phyloP scores from a whole-genome alignment of 352 stramenopile species.

The Thalassiosira hispida region DNA sequence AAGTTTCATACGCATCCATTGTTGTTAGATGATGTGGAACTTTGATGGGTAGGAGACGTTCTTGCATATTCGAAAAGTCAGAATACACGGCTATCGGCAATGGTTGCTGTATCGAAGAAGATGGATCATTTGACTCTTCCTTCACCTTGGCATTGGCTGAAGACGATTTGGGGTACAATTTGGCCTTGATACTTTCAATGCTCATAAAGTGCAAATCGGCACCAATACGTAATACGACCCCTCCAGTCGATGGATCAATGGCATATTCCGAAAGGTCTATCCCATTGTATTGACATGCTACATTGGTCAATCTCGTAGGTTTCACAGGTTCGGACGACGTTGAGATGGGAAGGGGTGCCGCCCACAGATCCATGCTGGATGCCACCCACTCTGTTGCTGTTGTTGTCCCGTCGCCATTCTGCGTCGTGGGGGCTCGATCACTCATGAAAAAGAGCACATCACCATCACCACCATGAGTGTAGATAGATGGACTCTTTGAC shows the following conservation, averaged over 20 bases:
- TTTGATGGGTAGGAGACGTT: constrained; percentile 61
- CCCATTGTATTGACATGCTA: constrained; percentile 71
- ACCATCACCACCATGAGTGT: constrained; percentile 16
- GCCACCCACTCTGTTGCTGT: constrained; percentile 35
- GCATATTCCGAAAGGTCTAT: constrained; percentile 67
- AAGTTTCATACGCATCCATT: constrained; percentile 61
- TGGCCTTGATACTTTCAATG: constrained; percentile 28
- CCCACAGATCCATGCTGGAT: constrained; percentile 76
- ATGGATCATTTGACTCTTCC: background rate
- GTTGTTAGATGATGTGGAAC: constrained; percentile 40
- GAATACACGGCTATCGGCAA: constrained; percentile 69
- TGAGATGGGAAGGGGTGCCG: constrained; percentile 37
- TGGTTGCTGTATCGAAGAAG: constrained; percentile 11
- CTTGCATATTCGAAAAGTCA: constrained; percentile 74
- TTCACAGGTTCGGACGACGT: background rate
- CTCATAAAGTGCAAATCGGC: constrained; percentile 71
- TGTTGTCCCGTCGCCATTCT: constrained; percentile 1
- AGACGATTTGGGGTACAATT: constrained; percentile 11
- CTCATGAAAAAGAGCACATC: constrained; percentile 76
- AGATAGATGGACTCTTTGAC: constrained; percentile 65
- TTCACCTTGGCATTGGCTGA: background rate
- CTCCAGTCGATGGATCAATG: constrained; percentile 55
- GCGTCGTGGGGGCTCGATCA: constrained; percentile 37
- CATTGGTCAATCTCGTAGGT: constrained; percentile 61
- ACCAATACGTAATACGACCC: constrained; percentile 67